Evolutionary conservation across 2,329 filamentous ascomycete genomes (phyloP).

Genomic region (Stagonosporopsis tanaceti): DNA sequence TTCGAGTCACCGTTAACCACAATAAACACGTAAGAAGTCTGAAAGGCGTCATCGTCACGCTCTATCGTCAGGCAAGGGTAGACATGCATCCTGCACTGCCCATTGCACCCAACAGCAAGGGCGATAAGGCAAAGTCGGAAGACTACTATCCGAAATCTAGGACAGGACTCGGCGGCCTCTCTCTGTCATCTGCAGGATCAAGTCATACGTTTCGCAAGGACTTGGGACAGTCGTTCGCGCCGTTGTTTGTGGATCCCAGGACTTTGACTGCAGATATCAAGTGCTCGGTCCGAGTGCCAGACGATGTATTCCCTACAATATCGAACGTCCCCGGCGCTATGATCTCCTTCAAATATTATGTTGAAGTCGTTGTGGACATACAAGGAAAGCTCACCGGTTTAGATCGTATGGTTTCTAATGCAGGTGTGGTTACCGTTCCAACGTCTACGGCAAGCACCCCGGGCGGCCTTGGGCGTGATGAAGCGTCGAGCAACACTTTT

Average conservation of each 20-base stretch:
- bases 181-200: constrained; percentile 83
- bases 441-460: constrained; percentile 53
- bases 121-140: constrained; percentile 75
- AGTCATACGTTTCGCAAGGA: constrained; percentile 97
- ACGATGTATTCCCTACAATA: constrained; percentile 92
- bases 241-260: constrained; percentile 83
- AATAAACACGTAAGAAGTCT: constrained; percentile 89
- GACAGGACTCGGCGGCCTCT: constrained; percentile 85
- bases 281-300: constrained; percentile 83
- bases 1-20: constrained; percentile 84
- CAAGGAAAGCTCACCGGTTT: constrained; percentile 85
- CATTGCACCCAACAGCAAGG: constrained; percentile 68
- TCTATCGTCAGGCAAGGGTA: constrained; percentile 90
- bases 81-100: constrained; percentile 76
- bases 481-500: constrained; percentile 55
- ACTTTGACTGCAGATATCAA: constrained; percentile 82
- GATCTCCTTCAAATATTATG: constrained; percentile 93
- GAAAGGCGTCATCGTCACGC: constrained; percentile 89
- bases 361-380: constrained; percentile 91
- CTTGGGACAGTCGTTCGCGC: constrained; percentile 85
- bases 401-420: constrained; percentile 68
- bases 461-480: constrained; percentile 39
- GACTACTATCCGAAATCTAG: constrained; percentile 88
- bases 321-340: constrained; percentile 87
- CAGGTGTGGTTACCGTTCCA: constrained; percentile 59